These are phyloP conservation scores for Coniella lustricola DNA, from an alignment of 2,329 filamentous ascomycete species.

Conservation along the genomic window DNA sequence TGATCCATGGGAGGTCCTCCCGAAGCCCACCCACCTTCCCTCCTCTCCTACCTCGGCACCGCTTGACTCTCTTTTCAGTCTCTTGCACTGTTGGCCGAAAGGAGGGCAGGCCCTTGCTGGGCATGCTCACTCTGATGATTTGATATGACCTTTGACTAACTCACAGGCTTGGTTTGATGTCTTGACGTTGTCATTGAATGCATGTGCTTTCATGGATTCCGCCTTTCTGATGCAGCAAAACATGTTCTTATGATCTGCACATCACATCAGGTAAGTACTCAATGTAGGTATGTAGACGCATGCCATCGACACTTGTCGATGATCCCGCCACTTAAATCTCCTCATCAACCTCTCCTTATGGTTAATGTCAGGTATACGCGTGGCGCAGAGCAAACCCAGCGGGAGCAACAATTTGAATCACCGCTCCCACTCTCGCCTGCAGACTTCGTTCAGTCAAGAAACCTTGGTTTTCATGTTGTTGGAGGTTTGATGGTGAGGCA, in stretches of 20 bases:
- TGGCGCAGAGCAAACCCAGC: constrained; percentile 70
- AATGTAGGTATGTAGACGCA: constrained; percentile 6
- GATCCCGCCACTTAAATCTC: constrained; percentile 77
- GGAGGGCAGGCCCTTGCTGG: too few relatives aligned
- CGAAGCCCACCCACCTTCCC: constrained; percentile 44
- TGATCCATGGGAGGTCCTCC: constrained; percentile 72
- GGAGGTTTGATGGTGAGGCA: constrained; percentile 83
- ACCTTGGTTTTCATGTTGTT: constrained; percentile 49
- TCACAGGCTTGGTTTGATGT: too few relatives aligned
- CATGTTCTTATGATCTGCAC: too few relatives aligned
- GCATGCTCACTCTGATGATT: too few relatives aligned
- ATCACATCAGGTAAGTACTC: background rate
- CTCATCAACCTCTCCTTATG: constrained; percentile 68
- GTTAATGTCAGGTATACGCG: constrained; percentile 83
- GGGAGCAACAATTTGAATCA: constrained; percentile 35
- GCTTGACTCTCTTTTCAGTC: background rate
- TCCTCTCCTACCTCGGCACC: background rate
- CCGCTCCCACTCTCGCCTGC: constrained; percentile 62
- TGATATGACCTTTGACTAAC: too few relatives aligned
- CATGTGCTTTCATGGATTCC: too few relatives aligned
- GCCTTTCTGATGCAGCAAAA: too few relatives aligned
- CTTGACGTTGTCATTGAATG: too few relatives aligned
- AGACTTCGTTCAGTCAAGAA: constrained; percentile 63
- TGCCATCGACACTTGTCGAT: background rate
- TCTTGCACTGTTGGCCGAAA: constrained; percentile 4